Conservation (phyloP, 495 filamentous ascomycete species). For the Xanthoparmelia taractica region DNA sequence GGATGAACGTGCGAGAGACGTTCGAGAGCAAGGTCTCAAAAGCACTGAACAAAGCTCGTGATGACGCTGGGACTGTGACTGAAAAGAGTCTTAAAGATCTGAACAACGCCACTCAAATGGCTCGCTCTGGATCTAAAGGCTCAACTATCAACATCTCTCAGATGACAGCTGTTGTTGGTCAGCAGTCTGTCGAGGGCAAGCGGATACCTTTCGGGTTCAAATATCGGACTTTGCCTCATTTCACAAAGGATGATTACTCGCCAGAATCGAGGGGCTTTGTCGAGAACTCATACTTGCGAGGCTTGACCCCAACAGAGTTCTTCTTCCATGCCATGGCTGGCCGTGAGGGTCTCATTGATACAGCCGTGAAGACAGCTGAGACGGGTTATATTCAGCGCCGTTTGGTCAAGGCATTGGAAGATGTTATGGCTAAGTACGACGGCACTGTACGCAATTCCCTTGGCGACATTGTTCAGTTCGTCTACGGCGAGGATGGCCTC, state of each 20-base stretch:
- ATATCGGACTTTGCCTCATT: slow-evolving; percentile 93
- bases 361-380: slow-evolving; percentile 97
- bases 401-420: slow-evolving; percentile 95
- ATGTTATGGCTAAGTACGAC: slow-evolving; percentile 96
- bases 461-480: slow-evolving; percentile 93
- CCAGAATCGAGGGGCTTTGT: slow-evolving; percentile 96
- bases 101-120: slow-evolving; percentile 96
- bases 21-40: slow-evolving; percentile 95
- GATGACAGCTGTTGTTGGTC: slow-evolving; percentile 95
- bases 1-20: slow-evolving; percentile 97
- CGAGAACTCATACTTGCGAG: slow-evolving; percentile 97
- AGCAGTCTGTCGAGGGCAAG: slow-evolving; percentile 96
- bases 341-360: slow-evolving; percentile 99
- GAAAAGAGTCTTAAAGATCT: slow-evolving; percentile 86
- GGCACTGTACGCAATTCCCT: slow-evolving; percentile 95
- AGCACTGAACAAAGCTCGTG: slow-evolving; percentile 89
- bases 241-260: slow-evolving; percentile 98
- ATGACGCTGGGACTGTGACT: slow-evolving; percentile 85
- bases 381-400: slow-evolving; percentile 98
- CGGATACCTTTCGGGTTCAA: slow-evolving; percentile 99
- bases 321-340: slow-evolving; percentile 99
- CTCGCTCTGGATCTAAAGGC: slow-evolving; percentile 91
- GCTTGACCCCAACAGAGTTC: slow-evolving; percentile 90
- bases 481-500: slow-evolving; percentile 95
- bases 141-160: slow-evolving; percentile 98